A percentile compares a stretch with the other conserved stretches of the same genome.
Conservation (phyloP, 371 early-diverging fungal species). For the Mortierella sp. region DNA sequence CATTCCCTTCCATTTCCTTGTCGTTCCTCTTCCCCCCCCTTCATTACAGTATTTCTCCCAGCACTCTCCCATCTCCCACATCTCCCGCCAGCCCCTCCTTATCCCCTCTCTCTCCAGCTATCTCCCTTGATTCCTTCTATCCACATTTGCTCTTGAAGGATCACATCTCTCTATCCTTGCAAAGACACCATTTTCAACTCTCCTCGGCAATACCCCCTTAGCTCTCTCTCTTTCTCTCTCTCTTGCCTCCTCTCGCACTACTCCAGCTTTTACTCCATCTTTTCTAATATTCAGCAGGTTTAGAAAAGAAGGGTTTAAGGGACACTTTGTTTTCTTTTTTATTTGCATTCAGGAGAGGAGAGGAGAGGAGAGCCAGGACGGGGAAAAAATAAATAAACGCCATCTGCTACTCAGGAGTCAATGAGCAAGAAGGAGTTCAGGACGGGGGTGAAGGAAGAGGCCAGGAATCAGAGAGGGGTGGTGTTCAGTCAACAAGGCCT, state of each 20-base stretch:
- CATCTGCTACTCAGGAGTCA: not conserved
- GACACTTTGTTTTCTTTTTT: not conserved
- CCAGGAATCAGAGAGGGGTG: not conserved
- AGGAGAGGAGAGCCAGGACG: not conserved
- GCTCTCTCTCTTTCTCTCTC: not conserved
- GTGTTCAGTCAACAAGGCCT: not conserved
- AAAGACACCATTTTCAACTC: constrained; percentile 4
- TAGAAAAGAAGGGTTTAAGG: constrained; percentile 17
- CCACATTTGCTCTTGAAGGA: constrained; percentile 7
- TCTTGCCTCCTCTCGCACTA: not conserved
- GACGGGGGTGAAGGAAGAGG: not conserved
- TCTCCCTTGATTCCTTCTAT: not conserved
- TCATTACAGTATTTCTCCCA: not conserved
- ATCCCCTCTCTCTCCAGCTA: not conserved
- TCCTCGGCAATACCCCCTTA: constrained; percentile 6
- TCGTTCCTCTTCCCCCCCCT: not conserved
- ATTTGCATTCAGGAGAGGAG: not conserved
- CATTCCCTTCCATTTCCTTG: not conserved
- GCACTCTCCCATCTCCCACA: not conserved
- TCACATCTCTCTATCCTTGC: not conserved
- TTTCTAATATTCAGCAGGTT: constrained; percentile 5
- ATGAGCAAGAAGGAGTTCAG: not conserved
- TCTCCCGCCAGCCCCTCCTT: constrained; percentile 5
- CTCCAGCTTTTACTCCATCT: not conserved
- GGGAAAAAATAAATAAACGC: not conserved